Base-by-base conservation (phyloP, 2,329 filamentous ascomycete species). In the Knoxdaviesia capensis region DNA sequence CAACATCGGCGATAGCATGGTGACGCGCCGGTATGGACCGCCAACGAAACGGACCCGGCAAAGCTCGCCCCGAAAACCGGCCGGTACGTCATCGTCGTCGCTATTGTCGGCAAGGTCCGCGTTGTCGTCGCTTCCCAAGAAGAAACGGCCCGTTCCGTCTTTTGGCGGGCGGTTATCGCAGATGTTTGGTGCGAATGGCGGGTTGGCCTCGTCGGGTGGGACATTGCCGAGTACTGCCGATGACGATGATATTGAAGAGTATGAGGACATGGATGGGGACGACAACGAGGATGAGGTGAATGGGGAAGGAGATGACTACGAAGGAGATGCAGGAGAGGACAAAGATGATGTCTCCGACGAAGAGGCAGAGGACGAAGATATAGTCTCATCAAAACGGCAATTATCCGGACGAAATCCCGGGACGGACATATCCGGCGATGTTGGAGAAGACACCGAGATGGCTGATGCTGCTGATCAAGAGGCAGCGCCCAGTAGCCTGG, bases 1-100 rank as follows among this genome's bases (percentile, higher is more conserved):
- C 39, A 86, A 79, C 0, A 73, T 88, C 42, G 82, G 80, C 1
- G 66, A 77, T 46, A 69, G 67, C 38, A 83, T 77, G 0, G 66
- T 75, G 5, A 78, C 72, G 0, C 77, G 75, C 20, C 66, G 74
- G 32, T 67, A 85, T 48, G 78, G 79, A 1, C 69, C 64, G 40
- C 63, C 69, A 40, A 52, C 63, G 4, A 71, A 72, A 47, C 65
- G 58, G 44, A 20, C 10, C 29, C 7, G 36, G 41, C 6, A 42
- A 20, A 11, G 31, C 20, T 6, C 38, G 33, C 28, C 35, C 31
- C n/a, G 35, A 39, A 31, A 20, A 33, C 6, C 7, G 5, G 6
- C 31, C 31, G 8, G 20, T 5, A 10, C 31, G 10, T 28, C 36
- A n/a, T 29, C 29, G 31, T 20, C 20, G 20, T 20, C 20, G 20